A percentile compares a stretch with the other conserved stretches of the same genome.
These are phyloP conservation scores for Salix exigua DNA, from an alignment of 345 rosid genomes.

Conservation along the genomic window DNA sequence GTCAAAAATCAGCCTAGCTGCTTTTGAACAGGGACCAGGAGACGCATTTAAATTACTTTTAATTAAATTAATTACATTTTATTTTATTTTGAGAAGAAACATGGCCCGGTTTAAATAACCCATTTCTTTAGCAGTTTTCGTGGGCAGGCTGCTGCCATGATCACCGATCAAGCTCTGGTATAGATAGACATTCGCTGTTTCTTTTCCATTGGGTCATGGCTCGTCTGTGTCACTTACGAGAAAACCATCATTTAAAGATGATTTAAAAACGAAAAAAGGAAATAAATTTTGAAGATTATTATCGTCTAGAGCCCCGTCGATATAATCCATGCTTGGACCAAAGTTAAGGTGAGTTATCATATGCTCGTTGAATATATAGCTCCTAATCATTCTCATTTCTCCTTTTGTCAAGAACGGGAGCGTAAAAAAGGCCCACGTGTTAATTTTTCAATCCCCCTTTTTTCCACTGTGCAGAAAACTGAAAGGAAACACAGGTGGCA, in stretches of 20 bases:
- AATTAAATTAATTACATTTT: no score
- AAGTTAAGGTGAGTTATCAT: constrained; percentile 28
- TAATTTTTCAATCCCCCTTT: neutral
- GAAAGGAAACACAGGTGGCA: constrained; percentile 39
- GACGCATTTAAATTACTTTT: neutral
- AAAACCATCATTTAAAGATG: constrained; percentile 12
- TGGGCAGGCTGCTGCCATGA: no score
- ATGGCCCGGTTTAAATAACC: no score
- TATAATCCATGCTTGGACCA: constrained; percentile 11
- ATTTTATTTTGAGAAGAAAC: no score
- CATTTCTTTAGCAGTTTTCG: no score
- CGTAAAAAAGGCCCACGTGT: constrained; percentile 41
- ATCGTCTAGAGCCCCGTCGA: constrained; percentile 21
- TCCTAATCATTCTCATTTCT: constrained; percentile 27
- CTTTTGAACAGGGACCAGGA: neutral
- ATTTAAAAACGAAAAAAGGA: neutral
- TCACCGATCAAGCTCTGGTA: neutral
- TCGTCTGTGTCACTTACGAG: neutral
- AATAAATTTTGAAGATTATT: neutral
- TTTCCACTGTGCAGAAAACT: neutral
- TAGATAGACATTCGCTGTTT: neutral
- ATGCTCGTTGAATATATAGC: constrained; percentile 44
- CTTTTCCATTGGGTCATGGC: neutral
- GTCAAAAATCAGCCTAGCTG: neutral
- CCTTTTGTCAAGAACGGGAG: constrained; percentile 31